Percentiles rank a stretch among this genome's conserved stretches.
Evolutionary conservation across 2,329 filamentous ascomycete species (phyloP).

Genomic region (Scedosporium boydii): DNA sequence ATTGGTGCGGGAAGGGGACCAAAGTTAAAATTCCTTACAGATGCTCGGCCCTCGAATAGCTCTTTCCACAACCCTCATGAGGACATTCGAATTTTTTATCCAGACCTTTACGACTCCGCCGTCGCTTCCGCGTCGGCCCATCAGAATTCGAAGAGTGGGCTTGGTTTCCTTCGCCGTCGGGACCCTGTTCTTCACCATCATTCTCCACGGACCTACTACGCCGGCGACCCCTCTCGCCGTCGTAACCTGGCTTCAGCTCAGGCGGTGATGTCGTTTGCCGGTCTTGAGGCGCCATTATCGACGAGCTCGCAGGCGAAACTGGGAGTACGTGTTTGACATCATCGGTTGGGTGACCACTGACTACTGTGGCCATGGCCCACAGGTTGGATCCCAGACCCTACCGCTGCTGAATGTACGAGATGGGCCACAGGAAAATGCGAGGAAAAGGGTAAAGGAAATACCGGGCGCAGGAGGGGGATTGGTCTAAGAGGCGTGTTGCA

Average conservation of each 20-base stretch:
- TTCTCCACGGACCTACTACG: slow-evolving; percentile 33
- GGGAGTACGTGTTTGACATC: slow-evolving; percentile 23
- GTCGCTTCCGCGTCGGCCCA: slow-evolving; percentile 48
- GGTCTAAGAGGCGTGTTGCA: no score
- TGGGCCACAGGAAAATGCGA: neutral
- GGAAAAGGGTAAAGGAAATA: neutral
- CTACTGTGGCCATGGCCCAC: slow-evolving; percentile 15
- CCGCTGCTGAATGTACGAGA: neutral
- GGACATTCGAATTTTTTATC: slow-evolving; percentile 81
- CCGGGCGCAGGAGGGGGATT: no score
- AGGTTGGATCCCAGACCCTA: slow-evolving; percentile 23
- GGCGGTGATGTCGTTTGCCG: slow-evolving; percentile 27
- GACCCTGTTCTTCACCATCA: slow-evolving; percentile 30
- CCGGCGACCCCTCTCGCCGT: slow-evolving; percentile 28
- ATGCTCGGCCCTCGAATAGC: slow-evolving; percentile 92
- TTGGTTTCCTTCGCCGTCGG: slow-evolving; percentile 22
- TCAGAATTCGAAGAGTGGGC: slow-evolving; percentile 42
- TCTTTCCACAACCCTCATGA: slow-evolving; percentile 83
- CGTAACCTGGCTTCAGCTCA: slow-evolving; percentile 29
- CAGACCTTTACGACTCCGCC: slow-evolving; percentile 65
- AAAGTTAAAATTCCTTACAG: slow-evolving; percentile 46
- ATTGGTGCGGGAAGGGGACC: neutral
- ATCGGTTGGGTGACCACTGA: slow-evolving; percentile 1
- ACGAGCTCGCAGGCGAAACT: slow-evolving; percentile 26
- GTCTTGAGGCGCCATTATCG: slow-evolving; percentile 30